These are phyloP conservation scores for Scleromitrula shiraiana DNA, from an alignment of 2,329 filamentous ascomycete species.

Conservation along the genomic window DNA sequence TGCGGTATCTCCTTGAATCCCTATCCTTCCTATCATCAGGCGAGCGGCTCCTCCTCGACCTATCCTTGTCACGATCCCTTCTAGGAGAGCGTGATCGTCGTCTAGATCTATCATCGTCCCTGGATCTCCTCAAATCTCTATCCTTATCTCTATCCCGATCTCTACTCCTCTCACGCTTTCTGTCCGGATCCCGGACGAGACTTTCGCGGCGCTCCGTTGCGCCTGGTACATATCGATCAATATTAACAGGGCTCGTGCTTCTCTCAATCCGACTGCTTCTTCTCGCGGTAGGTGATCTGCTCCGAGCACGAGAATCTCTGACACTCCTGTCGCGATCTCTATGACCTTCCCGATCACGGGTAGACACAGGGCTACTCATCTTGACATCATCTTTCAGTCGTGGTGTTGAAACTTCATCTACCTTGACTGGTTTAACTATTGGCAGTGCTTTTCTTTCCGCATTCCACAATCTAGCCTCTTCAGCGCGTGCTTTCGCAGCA, in stretches of 20 bases:
- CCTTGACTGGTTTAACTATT: constrained; percentile 33
- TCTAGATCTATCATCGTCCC: constrained; percentile 12
- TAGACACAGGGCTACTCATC: constrained; percentile 20
- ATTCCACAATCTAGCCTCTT: constrained; percentile 53
- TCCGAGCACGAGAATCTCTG: constrained; percentile 27
- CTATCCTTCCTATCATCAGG: constrained; percentile 9
- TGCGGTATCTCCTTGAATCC: constrained; percentile 1
- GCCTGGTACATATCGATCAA: constrained; percentile 30
- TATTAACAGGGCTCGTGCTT: constrained; percentile 27
- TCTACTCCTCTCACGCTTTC: constrained; percentile 23
- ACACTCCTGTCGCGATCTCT: constrained; percentile 22
- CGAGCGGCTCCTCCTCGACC: constrained; percentile 13
- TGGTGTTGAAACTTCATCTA: constrained; percentile 13
- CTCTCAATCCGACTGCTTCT: constrained; percentile 25
- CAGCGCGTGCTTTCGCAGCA: constrained; percentile 56
- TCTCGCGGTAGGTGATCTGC: constrained; percentile 22
- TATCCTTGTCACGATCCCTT: constrained; percentile 4
- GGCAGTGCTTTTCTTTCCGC: constrained; percentile 51
- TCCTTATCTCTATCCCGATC: constrained; percentile 18
- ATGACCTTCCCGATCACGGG: constrained; percentile 25
- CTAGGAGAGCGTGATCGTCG: constrained; percentile 11
- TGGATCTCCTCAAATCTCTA: constrained; percentile 5
- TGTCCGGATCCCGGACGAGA: constrained; percentile 14
- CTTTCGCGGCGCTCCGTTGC: constrained; percentile 21
- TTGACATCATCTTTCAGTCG: constrained; percentile 15